Evolutionary conservation across 1,284 basidiomycete species (phyloP), one percentile per base, ranked within the genome.

Genomic region (Papiliotrema fonsecae): DNA sequence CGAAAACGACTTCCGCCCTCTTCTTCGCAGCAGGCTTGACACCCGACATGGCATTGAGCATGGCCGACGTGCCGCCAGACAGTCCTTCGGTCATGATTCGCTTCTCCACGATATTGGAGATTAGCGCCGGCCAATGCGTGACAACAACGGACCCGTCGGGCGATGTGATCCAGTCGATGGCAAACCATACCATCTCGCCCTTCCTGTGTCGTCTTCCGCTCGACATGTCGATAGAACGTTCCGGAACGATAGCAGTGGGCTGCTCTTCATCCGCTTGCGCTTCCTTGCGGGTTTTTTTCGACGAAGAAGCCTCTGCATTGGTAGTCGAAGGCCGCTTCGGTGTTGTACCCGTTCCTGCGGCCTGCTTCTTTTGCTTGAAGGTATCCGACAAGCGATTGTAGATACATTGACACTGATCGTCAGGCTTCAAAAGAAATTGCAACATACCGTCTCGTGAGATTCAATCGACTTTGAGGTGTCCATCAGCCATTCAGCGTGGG

Each of bases 71-170:
- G 9, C n/a, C 38, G 19, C 26, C 26, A 2, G 31, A 21, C 7
- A 31, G 16, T 25, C 37, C 41, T 21, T 49, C 37, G 18, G 42
- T 47, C 24, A 34, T 16, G 2, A 27, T 19, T 40, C 35, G 24
- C 18, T 39, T 45, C 26, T 55, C 47, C 30, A 31, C 19, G 10
- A 30, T 36, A 21, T 56, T 40, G 13, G 61, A 52, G 13, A 67
- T 49, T 2, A 70, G 50, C 2, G 58, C 68, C 2, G 69, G 69
- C 69, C 69, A 72, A 40, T 70, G 69, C 0, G 68, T 69, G 28
- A 72, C 57, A 3, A 50, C 41, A 7, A 56, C 56, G 1, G 63
- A 32, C 9, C 42, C 49, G 4, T 39, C 35, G 11, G 64, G 61
- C 5, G 65, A 46, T 6, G 40, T 7, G 34, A 70, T 60, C 2